Evolutionary conservation across 148 eudicot species (phyloP).

Genomic region (Vaccinium macrocarpon): DNA sequence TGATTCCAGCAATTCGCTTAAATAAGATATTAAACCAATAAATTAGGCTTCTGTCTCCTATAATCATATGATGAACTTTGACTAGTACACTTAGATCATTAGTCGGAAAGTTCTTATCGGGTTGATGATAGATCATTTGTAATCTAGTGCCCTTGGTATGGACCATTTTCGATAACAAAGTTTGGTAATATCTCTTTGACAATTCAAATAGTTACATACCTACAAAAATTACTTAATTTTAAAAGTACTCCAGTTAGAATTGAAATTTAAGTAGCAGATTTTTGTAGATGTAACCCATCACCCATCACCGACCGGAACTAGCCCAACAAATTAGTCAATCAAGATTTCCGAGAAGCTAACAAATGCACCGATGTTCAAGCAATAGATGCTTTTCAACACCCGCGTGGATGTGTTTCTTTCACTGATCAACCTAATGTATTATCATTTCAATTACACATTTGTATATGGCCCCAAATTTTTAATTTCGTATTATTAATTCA

Average conservation of each 20-base stretch:
- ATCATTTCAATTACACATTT: no score
- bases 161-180: no score
- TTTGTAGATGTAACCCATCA: not conserved
- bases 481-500: no score
- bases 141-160: not conserved
- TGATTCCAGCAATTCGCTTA: not conserved
- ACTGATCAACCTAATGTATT: no score
- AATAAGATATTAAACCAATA: not conserved
- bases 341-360: no score
- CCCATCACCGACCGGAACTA: not conserved
- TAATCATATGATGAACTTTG: not conserved
- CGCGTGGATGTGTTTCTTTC: no score
- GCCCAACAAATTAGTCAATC: no score
- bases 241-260: not conserved
- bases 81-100: not conserved
- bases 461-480: no score
- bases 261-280: not conserved
- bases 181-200: not conserved
- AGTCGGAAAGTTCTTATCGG: not conserved
- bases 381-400: no score
- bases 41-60: not conserved
- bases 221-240: not conserved
- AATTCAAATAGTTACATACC: not conserved
- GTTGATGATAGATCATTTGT: not conserved
- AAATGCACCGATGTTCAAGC: no score